These are phyloP conservation scores for Pythium aquatile DNA, from an alignment of 352 stramenopile species.

Conservation along the genomic window DNA sequence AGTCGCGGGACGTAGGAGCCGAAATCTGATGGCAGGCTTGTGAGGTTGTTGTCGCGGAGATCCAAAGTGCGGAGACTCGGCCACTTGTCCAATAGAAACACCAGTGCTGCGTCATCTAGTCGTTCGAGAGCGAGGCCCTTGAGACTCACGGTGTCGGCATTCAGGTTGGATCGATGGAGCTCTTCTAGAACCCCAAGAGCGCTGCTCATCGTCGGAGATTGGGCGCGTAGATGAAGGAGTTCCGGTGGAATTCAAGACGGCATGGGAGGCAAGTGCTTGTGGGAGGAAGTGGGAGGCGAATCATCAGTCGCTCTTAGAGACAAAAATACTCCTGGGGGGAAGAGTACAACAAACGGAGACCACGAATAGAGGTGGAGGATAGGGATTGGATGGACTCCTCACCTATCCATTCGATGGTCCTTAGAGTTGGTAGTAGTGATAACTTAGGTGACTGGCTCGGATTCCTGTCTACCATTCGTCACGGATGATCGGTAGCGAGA, in stretches of 20 bases:
- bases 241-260: neutral
- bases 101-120: conserved; percentile 30
- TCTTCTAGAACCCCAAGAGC: conserved; percentile 53
- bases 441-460: neutral
- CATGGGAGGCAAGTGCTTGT: neutral
- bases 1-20: conserved; percentile 40
- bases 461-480: conserved; percentile 55
- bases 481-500: conserved; percentile 73
- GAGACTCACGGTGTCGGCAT: conserved; percentile 47
- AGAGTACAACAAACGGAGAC: neutral
- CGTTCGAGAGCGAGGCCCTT: conserved; percentile 32
- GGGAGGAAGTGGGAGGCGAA: neutral
- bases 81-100: conserved; percentile 47
- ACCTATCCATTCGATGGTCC: no score
- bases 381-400: neutral
- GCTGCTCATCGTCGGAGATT: conserved; percentile 22
- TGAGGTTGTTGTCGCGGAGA: conserved; percentile 53
- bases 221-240: neutral
- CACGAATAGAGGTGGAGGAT: neutral
- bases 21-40: conserved; percentile 39
- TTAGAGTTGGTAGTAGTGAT: neutral
- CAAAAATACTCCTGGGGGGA: neutral
- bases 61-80: conserved; percentile 50
- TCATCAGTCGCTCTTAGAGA: neutral
- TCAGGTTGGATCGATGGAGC: conserved; percentile 33